Evolutionary conservation across 139 green algal species (phyloP).

Genomic region (Chlamydomonas schloesseri): DNA sequence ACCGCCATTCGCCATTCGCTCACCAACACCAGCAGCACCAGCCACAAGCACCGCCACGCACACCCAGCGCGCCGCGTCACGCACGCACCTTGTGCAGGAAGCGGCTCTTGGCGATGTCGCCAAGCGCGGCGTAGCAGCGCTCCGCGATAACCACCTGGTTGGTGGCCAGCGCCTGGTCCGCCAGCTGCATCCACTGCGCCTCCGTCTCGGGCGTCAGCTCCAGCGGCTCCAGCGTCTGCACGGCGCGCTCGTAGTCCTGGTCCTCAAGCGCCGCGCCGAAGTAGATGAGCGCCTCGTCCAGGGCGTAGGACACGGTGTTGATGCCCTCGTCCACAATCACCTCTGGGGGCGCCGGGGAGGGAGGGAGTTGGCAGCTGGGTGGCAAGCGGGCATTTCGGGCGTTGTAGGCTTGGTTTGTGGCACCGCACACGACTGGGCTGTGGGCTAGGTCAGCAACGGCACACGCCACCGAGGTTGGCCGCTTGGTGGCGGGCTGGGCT

Average conservation of each 20-base stretch:
- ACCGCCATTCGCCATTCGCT: too few relatives aligned
- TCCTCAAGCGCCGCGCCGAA: constrained; percentile 75
- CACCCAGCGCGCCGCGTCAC: too few relatives aligned
- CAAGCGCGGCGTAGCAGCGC: constrained; percentile 82
- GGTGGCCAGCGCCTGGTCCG: constrained; percentile 56
- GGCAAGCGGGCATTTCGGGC: too few relatives aligned
- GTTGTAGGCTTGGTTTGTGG: too few relatives aligned
- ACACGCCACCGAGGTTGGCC: too few relatives aligned
- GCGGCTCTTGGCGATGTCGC: constrained; percentile 70
- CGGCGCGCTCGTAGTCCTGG: constrained; percentile 67
- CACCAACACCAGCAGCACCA: too few relatives aligned
- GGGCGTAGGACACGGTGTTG: constrained; percentile 71
- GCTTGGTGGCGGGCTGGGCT: too few relatives aligned
- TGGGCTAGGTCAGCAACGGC: too few relatives aligned
- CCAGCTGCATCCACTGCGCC: constrained; percentile 82
- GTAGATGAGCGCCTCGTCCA: constrained; percentile 83
- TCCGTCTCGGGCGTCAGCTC: constrained; percentile 82
- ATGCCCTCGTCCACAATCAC: constrained; percentile 85
- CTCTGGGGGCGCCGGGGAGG: constrained; percentile 34
- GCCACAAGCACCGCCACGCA: too few relatives aligned
- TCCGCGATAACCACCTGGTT: constrained; percentile 79
- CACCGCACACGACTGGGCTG: too few relatives aligned
- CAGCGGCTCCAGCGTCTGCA: constrained; percentile 80
- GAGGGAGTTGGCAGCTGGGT: too few relatives aligned
- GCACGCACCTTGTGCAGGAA: constrained; percentile 76